Evolutionary conservation across 208 protist species (phyloP).

Genomic region (Jaenimonas drosophilae): DNA sequence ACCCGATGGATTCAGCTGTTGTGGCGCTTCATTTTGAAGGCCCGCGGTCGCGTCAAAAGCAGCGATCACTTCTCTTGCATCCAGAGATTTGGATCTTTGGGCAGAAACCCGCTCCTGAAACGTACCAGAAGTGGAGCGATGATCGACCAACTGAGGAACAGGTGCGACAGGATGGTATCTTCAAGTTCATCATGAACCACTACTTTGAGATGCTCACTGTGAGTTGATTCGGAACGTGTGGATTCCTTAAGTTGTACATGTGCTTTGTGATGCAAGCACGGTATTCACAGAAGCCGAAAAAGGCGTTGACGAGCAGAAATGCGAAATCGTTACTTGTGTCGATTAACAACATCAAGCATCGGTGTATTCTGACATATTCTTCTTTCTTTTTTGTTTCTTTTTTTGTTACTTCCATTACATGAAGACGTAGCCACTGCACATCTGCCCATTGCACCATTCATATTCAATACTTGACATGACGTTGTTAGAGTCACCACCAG

Average conservation of each 20-base stretch:
- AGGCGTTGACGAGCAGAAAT: too few relatives aligned
- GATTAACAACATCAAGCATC: not conserved
- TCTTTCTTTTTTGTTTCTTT: slow-evolving; percentile 7
- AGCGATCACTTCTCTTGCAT: slow-evolving; percentile 62
- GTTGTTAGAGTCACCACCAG: too few relatives aligned
- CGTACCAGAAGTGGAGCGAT: slow-evolving; percentile 59
- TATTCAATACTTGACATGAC: not conserved
- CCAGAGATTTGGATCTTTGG: slow-evolving; percentile 70
- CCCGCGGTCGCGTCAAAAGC: slow-evolving; percentile 38
- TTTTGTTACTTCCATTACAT: not conserved
- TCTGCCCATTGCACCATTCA: not conserved
- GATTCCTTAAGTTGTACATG: too few relatives aligned
- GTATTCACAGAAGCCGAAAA: too few relatives aligned
- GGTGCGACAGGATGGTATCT: slow-evolving; percentile 47
- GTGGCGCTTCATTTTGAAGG: slow-evolving; percentile 85
- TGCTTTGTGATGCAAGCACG: too few relatives aligned
- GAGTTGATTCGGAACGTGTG: slow-evolving; percentile 10
- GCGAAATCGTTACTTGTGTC: not conserved
- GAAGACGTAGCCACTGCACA: not conserved
- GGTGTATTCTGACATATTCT: not conserved
- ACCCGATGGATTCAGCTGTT: slow-evolving; percentile 37
- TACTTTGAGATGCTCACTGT: slow-evolving; percentile 67
- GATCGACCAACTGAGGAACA: slow-evolving; percentile 38
- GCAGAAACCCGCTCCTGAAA: slow-evolving; percentile 35
- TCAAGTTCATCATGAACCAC: slow-evolving; percentile 61